Evolutionary conservation across 495 filamentous ascomycete species (phyloP), one percentile per base, ranked within the genome.

Genomic region (Hyaloscypha finlandica): DNA sequence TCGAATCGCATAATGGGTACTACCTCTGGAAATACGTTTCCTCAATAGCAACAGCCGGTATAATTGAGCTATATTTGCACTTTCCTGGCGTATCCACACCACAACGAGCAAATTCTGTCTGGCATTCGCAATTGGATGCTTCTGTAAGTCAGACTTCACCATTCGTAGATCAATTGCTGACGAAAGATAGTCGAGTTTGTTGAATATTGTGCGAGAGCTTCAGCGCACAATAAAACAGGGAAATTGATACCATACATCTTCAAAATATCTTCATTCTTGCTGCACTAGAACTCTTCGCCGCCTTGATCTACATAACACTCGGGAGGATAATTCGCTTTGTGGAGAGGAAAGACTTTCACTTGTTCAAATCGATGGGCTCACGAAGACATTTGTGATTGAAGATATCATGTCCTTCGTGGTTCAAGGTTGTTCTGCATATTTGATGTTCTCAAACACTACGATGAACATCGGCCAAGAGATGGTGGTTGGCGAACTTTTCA

Each of bases 51-150:
- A 83, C 82, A 2, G 83, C 82, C 4, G 74, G 73, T n/a, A 80
- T 86, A 63, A 86, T 87, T 70, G 61, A 72, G 60, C 71, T 22
- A 83, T 84, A 0, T 19, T 73, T 1, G 29, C 79, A 0, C 85
- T 88, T 59, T 57, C 73, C 35, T 86, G 75, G 42, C 79, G 82
- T n/a, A 70, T 83, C 9, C 57, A 79, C 19, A 76, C 74, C 8
- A 80, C 77, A 6, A 68, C 79, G 31, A 77, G 80, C 20, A 84
- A 81, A 82, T 87, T 86, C 75, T 81, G 85, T 76, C 79, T 86
- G 22, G 78, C 82, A 4, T 86, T 89, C 69, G 64, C 80, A 39
- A 74, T 88, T 22, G 85, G 86, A 31, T 83, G 80, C 20, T 66
- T 81, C 32, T 76, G 85, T 88, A 75, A 16, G 20, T 58, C 67